Evolutionary conservation across 2,329 filamentous ascomycete species (phyloP).

Genomic region (Sphaerulina vaccinii): DNA sequence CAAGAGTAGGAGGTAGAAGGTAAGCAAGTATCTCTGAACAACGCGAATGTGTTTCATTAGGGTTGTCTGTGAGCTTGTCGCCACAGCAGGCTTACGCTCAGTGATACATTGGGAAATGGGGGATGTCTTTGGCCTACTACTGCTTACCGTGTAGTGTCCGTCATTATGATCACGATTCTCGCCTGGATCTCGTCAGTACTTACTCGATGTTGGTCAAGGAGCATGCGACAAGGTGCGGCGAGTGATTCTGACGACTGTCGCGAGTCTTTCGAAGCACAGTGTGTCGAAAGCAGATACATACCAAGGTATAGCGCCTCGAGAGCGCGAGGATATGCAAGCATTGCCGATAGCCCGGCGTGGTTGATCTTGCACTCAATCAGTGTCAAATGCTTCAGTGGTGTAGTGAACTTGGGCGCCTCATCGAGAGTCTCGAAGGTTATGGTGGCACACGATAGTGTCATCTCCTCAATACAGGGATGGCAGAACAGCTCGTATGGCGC

Average conservation of each 20-base stretch:
- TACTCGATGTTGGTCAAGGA: neutral
- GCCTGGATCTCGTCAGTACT: neutral
- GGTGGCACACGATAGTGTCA: conserved; percentile 5
- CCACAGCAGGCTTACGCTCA: too few relatives aligned
- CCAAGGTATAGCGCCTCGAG: conserved; percentile 4
- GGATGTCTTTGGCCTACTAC: too few relatives aligned
- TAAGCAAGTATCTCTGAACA: too few relatives aligned
- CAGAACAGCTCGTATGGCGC: neutral
- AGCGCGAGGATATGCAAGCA: neutral
- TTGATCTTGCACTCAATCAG: conserved; percentile 10
- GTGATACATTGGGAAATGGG: too few relatives aligned
- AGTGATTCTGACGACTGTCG: neutral
- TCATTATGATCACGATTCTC: conserved; percentile 4
- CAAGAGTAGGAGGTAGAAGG: too few relatives aligned
- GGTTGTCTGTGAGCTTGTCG: too few relatives aligned
- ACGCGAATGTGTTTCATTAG: too few relatives aligned
- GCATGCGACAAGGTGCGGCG: neutral
- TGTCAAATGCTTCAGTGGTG: conserved; percentile 7
- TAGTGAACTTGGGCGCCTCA: neutral
- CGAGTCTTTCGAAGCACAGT: too few relatives aligned
- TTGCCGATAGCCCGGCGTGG: neutral
- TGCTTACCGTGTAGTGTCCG: too few relatives aligned
- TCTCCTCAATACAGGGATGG: conserved; percentile 8
- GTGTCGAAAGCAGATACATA: too few relatives aligned
- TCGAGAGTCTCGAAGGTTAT: neutral